Conservation (phyloP, 108 stramenopile species). For the Cyclotella distinguenda region DNA sequence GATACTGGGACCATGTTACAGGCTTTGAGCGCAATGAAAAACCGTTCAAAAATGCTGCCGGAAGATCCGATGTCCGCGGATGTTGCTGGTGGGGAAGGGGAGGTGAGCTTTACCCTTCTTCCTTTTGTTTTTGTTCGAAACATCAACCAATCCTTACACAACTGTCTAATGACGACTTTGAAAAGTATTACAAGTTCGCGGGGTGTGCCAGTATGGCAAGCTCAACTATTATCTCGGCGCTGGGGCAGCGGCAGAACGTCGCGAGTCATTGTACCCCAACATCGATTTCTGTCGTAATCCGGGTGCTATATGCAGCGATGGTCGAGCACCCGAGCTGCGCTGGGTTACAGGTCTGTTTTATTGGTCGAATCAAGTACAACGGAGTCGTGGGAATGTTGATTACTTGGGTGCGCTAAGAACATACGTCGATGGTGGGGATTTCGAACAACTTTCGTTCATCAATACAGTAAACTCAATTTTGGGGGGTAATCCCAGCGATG, state of each 20-base stretch:
- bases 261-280: slow-evolving; percentile 27
- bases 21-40: slow-evolving; percentile 32
- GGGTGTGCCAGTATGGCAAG: slow-evolving; percentile 39
- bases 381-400: slow-evolving; percentile 14
- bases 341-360: slow-evolving; percentile 54
- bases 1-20: slow-evolving; percentile 51
- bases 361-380: slow-evolving; percentile 40
- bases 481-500: slow-evolving; percentile 18
- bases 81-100: slow-evolving; percentile 37
- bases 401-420: slow-evolving; percentile 28
- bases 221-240: slow-evolving; percentile 36
- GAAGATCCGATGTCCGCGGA: slow-evolving; percentile 34
- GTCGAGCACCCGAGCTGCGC: slow-evolving; percentile 28
- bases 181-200: slow-evolving; percentile 34
- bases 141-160: not conserved
- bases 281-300: slow-evolving; percentile 45
- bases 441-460: slow-evolving; percentile 21
- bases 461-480: slow-evolving; percentile 15
- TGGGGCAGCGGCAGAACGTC: slow-evolving; percentile 14
- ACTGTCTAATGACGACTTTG: not conserved
- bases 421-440: slow-evolving; percentile 38
- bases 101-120: slow-evolving; percentile 3
- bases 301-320: slow-evolving; percentile 33
- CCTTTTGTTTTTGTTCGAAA: not conserved
- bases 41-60: slow-evolving; percentile 36